phyloP scores from a whole-genome alignment of 23 red algal genomes.

The Gracilariopsis chorda region DNA sequence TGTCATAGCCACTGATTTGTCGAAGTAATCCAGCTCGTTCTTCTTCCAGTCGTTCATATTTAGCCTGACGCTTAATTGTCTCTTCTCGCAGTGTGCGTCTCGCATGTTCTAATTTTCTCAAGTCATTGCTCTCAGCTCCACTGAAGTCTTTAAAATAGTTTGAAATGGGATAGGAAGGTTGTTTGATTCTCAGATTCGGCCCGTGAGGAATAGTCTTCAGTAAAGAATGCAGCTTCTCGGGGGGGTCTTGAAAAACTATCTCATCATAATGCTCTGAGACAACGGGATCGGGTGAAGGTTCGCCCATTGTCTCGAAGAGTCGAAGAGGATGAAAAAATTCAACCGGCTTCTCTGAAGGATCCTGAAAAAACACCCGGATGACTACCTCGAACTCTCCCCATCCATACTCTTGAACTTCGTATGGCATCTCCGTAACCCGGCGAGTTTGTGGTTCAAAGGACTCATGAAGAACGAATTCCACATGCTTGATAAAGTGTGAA shows the following conservation, averaged over 20 bases:
- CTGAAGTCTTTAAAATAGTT: constrained; percentile 70
- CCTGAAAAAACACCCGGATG: constrained; percentile 73
- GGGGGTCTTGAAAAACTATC: constrained; percentile 92
- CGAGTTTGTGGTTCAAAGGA: constrained; percentile 74
- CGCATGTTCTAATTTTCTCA: constrained; percentile 55
- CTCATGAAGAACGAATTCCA: constrained; percentile 98
- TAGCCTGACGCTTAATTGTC: constrained; percentile 20
- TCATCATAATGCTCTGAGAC: constrained; percentile 92
- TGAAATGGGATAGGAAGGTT: not conserved
- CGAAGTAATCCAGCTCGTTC: constrained; percentile 40
- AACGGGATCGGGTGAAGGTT: constrained; percentile 76
- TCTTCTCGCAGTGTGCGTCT: constrained; percentile 40
- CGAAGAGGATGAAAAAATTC: constrained; percentile 91
- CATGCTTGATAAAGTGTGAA: constrained; percentile 83
- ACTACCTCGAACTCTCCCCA: constrained; percentile 99
- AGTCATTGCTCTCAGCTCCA: constrained; percentile 41
- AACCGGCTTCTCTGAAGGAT: constrained; percentile 79
- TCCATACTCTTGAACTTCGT: constrained; percentile 86
- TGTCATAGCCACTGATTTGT: constrained; percentile 11
- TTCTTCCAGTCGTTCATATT: constrained; percentile 56
- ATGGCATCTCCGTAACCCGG: constrained; percentile 81
- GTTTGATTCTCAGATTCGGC: constrained; percentile 48
- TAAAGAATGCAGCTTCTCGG: constrained; percentile 72
- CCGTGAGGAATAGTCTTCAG: constrained; percentile 64
- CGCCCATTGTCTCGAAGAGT: constrained; percentile 54